Evolutionary conservation across 208 protist species (phyloP).

Genomic region (Leishmania aethiopica): DNA sequence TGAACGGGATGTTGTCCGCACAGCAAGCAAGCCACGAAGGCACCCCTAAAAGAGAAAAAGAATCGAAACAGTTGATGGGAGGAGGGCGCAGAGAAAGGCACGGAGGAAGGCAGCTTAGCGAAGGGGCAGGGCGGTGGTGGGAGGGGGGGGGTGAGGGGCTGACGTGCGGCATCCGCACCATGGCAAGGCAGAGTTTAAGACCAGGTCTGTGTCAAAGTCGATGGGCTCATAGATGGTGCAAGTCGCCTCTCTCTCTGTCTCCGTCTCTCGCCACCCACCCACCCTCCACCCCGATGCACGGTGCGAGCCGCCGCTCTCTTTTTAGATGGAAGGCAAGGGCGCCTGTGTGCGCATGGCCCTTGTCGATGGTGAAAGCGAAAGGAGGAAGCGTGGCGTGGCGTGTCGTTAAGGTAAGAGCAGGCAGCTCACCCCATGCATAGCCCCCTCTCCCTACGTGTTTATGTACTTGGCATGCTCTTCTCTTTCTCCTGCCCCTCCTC

Average conservation of each 20-base stretch:
- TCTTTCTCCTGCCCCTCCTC: not conserved
- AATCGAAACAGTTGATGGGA: not conserved
- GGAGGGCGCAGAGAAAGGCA: not conserved
- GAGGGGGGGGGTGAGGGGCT: not conserved
- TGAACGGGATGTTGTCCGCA: no score
- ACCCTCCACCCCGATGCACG: not conserved
- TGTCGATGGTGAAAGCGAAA: not conserved
- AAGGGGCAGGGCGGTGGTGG: not conserved
- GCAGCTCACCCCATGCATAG: not conserved
- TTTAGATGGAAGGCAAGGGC: not conserved
- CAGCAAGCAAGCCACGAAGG: no score
- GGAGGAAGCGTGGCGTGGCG: not conserved
- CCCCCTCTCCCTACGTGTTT: not conserved
- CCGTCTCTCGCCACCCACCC: slow-evolving; percentile 1
- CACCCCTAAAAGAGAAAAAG: no score
- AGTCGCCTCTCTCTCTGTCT: not conserved
- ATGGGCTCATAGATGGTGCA: not conserved
- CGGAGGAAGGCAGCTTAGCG: not conserved
- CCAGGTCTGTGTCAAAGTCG: not conserved
- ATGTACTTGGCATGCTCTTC: not conserved
- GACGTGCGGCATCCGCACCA: not conserved
- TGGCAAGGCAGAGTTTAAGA: not conserved
- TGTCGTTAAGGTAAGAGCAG: not conserved
- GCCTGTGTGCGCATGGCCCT: not conserved
- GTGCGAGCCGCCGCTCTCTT: not conserved